Evolutionary conservation across 441 rosid species (phyloP).

Genomic region (Adansonia madagascariensis): DNA sequence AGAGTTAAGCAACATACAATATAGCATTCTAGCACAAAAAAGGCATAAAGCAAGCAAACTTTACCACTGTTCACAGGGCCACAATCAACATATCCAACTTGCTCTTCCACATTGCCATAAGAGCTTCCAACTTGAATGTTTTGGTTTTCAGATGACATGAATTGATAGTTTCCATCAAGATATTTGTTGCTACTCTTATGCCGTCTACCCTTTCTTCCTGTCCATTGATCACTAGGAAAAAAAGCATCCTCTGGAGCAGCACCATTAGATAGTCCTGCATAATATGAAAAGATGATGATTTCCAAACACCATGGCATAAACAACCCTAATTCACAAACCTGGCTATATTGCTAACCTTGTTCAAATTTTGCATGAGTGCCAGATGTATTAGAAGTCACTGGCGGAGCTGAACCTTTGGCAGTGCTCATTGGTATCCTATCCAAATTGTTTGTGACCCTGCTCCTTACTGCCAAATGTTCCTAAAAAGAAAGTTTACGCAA

Average conservation of each 20-base stretch:
- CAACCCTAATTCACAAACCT: conserved; percentile 18
- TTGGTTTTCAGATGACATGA: conserved; percentile 47
- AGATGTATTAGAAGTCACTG: conserved; percentile 24
- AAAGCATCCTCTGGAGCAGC: conserved; percentile 47
- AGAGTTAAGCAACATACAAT: not conserved
- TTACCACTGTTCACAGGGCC: conserved; percentile 42
- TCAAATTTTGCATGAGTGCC: conserved; percentile 33
- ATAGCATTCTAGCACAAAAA: conserved; percentile 4
- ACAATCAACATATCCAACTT: conserved; percentile 35
- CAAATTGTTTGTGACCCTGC: conserved; percentile 37
- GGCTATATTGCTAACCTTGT: conserved; percentile 45
- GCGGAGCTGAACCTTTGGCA: conserved; percentile 32
- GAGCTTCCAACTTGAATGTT: conserved; percentile 44
- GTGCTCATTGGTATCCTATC: conserved; percentile 34
- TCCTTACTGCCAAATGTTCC: conserved; percentile 37
- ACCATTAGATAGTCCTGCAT: conserved; percentile 53
- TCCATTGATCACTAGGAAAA: conserved; percentile 51
- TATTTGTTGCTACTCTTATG: conserved; percentile 64
- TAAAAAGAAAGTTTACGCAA: conserved; percentile 34
- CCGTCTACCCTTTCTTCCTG: conserved; percentile 80
- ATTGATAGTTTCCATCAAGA: conserved; percentile 54
- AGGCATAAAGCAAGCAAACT: conserved; percentile 18
- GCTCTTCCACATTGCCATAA: conserved; percentile 27
- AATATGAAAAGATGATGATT: conserved; percentile 19
- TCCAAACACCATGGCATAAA: conserved; percentile 10